Evolutionary conservation across 495 filamentous ascomycete species (phyloP), one percentile per base, ranked within the genome.

Genomic region (Penicillium lagena): DNA sequence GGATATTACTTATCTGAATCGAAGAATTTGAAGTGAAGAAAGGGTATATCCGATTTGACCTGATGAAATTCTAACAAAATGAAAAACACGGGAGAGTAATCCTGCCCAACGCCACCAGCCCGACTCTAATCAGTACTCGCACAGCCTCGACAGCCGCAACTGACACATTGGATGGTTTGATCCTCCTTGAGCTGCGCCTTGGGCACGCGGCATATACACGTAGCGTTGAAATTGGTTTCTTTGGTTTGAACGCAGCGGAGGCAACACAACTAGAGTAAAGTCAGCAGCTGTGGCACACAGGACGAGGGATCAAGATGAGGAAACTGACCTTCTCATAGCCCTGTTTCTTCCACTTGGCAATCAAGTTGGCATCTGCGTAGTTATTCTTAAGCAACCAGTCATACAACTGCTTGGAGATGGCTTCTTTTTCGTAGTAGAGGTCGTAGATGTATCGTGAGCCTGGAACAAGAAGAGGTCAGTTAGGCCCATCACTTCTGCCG

Each of bases 291-390:
- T 12, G 27, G 2, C 1, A 22, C 12, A 35, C 27, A 14, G 28
- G 34, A 29, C 33, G 10, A 9, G 12, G 8, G 32, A n/a, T 7
- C 31, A 8, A 8, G 1, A 9, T 2, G 9, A 17, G 33, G 13
- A 12, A 30, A 40, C 73, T 38, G 66, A 88, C 86, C 81, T 97
- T 96, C 69, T 97, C 93, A 67, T 99, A 99, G 14, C 93, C 94
- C 58, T 91, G 86, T 70, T 97, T 99, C 78, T 99, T 99, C 93
- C 93, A 99, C 70, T 99, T 97, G 12, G 93, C 93, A 58, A 99
- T 97, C 50, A 99, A 70, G 63, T 85, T 90, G 13, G 86, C 79
- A 71, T 99, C 93, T 9, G 88, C 93, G 63, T 99, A 97, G 38
- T 83, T 82, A 63, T 96, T 95, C 77, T 99, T 99, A 37, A 97